These are phyloP conservation scores for Penicillium odoratum DNA, from an alignment of 495 filamentous ascomycete species.

Conservation along the genomic window DNA sequence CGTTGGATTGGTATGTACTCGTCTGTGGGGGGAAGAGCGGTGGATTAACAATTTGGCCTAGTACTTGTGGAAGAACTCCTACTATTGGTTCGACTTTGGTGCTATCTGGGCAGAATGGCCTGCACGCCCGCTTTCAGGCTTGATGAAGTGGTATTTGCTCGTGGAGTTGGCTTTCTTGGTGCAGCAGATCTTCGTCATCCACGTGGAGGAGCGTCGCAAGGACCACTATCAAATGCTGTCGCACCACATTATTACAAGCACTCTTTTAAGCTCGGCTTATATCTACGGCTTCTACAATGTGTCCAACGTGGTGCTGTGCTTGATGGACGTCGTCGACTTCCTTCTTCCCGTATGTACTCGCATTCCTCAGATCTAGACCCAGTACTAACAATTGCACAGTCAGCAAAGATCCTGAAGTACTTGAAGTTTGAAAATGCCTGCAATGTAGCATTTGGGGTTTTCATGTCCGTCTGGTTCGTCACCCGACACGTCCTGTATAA, in stretches of 20 bases:
- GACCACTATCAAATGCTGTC: slow-evolving; percentile 95
- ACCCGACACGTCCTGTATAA: slow-evolving; percentile 81
- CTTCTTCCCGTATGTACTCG: slow-evolving; percentile 71
- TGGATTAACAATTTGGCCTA: slow-evolving; percentile 28
- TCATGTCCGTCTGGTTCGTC: slow-evolving; percentile 82
- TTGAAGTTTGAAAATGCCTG: slow-evolving; percentile 70
- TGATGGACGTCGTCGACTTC: slow-evolving; percentile 94
- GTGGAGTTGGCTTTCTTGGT: slow-evolving; percentile 91
- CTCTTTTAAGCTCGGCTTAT: slow-evolving; percentile 77
- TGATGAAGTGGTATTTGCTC: slow-evolving; percentile 89
- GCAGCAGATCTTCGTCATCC: slow-evolving; percentile 90
- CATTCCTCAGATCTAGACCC: background rate
- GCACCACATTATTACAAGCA: slow-evolving; percentile 88
- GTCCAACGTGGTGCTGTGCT: slow-evolving; percentile 81
- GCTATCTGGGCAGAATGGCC: slow-evolving; percentile 87
- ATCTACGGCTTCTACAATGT: slow-evolving; percentile 81
- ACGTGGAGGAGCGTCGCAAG: slow-evolving; percentile 91
- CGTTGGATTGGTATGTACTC: slow-evolving; percentile 73
- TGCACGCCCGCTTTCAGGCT: slow-evolving; percentile 63
- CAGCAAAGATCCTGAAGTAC: slow-evolving; percentile 96
- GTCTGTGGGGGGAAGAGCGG: slow-evolving; percentile 1
- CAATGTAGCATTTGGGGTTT: slow-evolving; percentile 82
- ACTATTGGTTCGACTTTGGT: slow-evolving; percentile 73
- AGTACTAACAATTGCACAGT: slow-evolving; percentile 44
- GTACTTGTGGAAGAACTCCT: slow-evolving; percentile 78